phyloP scores from a whole-genome alignment of 805 yeast species.

The Cyberlindnera maritima region DNA sequence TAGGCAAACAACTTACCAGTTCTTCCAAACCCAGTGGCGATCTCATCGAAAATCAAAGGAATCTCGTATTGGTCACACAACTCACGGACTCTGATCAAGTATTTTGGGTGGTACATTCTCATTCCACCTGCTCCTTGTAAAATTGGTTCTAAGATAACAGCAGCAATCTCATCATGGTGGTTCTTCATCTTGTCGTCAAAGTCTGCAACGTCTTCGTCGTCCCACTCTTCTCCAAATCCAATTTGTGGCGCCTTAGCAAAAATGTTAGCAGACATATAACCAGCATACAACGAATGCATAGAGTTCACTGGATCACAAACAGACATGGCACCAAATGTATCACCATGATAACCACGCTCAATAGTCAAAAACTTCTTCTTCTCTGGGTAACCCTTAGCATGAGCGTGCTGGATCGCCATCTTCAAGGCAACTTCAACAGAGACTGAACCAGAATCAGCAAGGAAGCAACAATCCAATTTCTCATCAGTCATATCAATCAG shows the following conservation, averaged over 20 bases:
- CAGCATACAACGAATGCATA: slow-evolving; percentile 32
- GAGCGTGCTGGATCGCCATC: slow-evolving; percentile 33
- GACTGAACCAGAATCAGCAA: slow-evolving; percentile 31
- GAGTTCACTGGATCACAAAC: slow-evolving; percentile 34
- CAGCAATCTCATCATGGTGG: slow-evolving; percentile 34
- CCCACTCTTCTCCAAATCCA: slow-evolving; percentile 15
- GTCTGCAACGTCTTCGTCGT: slow-evolving; percentile 27
- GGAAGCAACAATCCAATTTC: slow-evolving; percentile 20
- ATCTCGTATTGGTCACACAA: slow-evolving; percentile 29
- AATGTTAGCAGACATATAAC: slow-evolving; percentile 29
- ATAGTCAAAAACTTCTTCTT: slow-evolving; percentile 31
- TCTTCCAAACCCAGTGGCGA: slow-evolving; percentile 25
- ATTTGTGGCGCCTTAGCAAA: slow-evolving; percentile 30
- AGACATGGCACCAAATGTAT: slow-evolving; percentile 38
- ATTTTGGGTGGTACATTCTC: slow-evolving; percentile 33
- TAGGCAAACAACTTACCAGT: slow-evolving; percentile 29
- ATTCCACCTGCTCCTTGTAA: slow-evolving; percentile 41
- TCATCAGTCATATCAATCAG: slow-evolving; percentile 31
- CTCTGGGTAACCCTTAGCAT: slow-evolving; percentile 26
- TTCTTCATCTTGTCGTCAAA: slow-evolving; percentile 28
- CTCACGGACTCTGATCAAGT: slow-evolving; percentile 30
- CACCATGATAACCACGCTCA: slow-evolving; percentile 37
- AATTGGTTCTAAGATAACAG: slow-evolving; percentile 35
- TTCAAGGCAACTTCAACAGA: slow-evolving; percentile 40
- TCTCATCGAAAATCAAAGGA: slow-evolving; percentile 36